A percentile compares a stretch with the other conserved stretches of the same genome.
Evolutionary conservation across 176 grass and related monocot species (phyloP).

Genomic region (Eragrostis curvula): DNA sequence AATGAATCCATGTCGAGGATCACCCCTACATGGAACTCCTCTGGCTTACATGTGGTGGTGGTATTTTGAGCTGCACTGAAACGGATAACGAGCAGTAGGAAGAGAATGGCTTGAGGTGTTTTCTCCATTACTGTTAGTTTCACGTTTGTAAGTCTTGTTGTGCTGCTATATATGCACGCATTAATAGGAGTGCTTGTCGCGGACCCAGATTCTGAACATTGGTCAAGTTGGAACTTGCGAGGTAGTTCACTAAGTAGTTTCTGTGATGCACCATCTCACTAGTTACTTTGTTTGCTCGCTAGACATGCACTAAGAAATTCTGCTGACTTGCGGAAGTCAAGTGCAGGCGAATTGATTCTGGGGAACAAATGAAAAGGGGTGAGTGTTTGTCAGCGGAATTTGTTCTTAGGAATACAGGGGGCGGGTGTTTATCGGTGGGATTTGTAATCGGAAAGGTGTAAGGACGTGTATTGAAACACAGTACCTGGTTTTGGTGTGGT

Average conservation of each 20-base stretch:
- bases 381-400: not conserved
- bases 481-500: too few relatives aligned
- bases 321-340: not conserved
- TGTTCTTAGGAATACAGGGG: too few relatives aligned
- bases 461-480: too few relatives aligned
- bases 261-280: not conserved
- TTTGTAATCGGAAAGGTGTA: too few relatives aligned
- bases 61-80: conserved; percentile 9
- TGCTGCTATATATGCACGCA: not conserved
- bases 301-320: not conserved
- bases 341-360: not conserved
- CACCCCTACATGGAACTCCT: conserved; percentile 57
- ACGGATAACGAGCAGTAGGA: conserved; percentile 1
- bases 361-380: not conserved
- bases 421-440: too few relatives aligned
- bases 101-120: not conserved
- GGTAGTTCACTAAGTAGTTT: conserved; percentile 6
- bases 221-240: conserved; percentile 34
- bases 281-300: not conserved
- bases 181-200: not conserved
- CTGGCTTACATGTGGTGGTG: conserved; percentile 14
- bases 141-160: not conserved
- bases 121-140: conserved; percentile 8
- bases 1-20: conserved; percentile 51
- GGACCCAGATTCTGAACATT: not conserved